These are phyloP conservation scores for Pythium aristosporum DNA, from an alignment of 352 stramenopile genomes.

Conservation along the genomic window DNA sequence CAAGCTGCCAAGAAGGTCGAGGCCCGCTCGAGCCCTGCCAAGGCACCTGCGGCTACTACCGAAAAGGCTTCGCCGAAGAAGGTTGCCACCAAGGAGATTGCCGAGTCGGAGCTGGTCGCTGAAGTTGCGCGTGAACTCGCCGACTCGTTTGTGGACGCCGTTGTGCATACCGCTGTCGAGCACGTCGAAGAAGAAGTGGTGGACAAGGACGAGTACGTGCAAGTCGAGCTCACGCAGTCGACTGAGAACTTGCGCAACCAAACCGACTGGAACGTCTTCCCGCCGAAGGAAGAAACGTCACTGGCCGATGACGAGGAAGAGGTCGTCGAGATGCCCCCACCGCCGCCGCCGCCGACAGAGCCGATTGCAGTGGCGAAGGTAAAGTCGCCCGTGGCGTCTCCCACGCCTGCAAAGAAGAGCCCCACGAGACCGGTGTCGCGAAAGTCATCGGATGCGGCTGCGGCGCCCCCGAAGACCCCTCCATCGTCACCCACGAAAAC, in stretches of 20 bases:
- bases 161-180: constrained; percentile 46
- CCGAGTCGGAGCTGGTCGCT: constrained; percentile 25
- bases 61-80: background rate
- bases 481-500: background rate
- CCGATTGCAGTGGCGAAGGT: constrained; percentile 10
- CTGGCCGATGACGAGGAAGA: constrained; percentile 23
- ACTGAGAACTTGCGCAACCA: constrained; percentile 36
- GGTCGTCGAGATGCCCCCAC: constrained; percentile 11
- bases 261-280: constrained; percentile 22
- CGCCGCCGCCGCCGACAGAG: background rate
- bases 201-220: constrained; percentile 66
- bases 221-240: constrained; percentile 61
- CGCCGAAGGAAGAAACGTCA: constrained; percentile 11
- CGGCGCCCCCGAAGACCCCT: constrained; percentile 16
- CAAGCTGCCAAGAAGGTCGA: constrained; percentile 22
- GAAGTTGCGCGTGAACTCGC: constrained; percentile 24
- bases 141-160: constrained; percentile 37
- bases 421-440: constrained; percentile 27
- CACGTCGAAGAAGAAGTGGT: constrained; percentile 33
- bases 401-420: constrained; percentile 15
- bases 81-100: constrained; percentile 8
- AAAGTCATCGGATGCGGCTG: constrained; percentile 24
- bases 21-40: background rate
- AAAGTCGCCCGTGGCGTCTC: background rate
- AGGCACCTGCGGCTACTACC: no score